Evolutionary conservation across 371 early-diverging fungal species (phyloP).

Genomic region (Circinella umbellata): DNA sequence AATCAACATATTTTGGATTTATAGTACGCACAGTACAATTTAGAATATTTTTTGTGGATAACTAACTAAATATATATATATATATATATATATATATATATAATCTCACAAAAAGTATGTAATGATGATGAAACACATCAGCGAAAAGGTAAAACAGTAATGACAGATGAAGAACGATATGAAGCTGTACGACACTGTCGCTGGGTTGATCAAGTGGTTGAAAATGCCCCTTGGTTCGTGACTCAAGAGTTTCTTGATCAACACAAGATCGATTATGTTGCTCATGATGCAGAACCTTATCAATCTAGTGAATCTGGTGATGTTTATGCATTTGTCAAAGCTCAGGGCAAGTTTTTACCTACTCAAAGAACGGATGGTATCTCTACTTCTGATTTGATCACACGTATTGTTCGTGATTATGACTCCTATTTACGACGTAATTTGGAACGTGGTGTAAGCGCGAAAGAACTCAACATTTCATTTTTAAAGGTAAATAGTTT

Average conservation of each 20-base stretch:
- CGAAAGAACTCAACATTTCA: constrained; percentile 90
- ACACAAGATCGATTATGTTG: constrained; percentile 96
- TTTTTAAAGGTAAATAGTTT: constrained; percentile 70
- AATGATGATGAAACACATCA: constrained; percentile 83
- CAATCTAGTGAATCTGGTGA: constrained; percentile 80
- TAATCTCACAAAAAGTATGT: constrained; percentile 60
- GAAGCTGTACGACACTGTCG: constrained; percentile 93
- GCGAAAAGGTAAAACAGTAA: constrained; percentile 93
- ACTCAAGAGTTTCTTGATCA: constrained; percentile 87
- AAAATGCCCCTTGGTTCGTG: constrained; percentile 91
- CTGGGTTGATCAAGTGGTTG: constrained; percentile 96
- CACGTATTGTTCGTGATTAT: constrained; percentile 95
- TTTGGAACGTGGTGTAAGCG: constrained; percentile 88
- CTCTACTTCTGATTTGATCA: constrained; percentile 94
- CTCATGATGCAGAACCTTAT: constrained; percentile 97
- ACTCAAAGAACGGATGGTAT: constrained; percentile 94
- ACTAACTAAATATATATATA: not conserved
- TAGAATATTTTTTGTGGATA: no score
- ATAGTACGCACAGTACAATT: no score
- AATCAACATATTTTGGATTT: not conserved
- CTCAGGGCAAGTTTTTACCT: constrained; percentile 86
- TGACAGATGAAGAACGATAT: constrained; percentile 87
- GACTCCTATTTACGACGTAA: constrained; percentile 93
- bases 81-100: not conserved
- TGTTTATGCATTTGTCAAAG: constrained; percentile 95